Base-by-base conservation (phyloP, 768 basidiomycete species). In the Coprinopsis strossmayeri region DNA sequence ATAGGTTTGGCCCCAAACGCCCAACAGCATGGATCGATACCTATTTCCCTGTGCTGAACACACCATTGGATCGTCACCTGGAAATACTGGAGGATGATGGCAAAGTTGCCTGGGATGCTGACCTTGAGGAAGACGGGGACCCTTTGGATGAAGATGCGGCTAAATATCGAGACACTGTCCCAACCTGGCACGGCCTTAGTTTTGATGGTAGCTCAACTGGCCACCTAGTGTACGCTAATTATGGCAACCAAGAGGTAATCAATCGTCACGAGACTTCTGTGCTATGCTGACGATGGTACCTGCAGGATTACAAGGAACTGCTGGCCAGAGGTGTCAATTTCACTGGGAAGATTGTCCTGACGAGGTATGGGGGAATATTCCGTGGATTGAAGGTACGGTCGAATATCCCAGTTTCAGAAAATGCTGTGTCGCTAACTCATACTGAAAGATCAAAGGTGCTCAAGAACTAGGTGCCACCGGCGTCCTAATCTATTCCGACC, bases 1-100 rank as follows among this genome's bases (percentile, higher is more conserved):
- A 67, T 18, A 57, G 65, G 5, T 61, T 69, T 21, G 37, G 2
- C 12, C 45, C 45, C 7, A 45, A 27, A 25, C 58, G 65, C 3
- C 60, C 69, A 5, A 43, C n/a, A 1, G 87, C 84, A 49, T 93
- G 91, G 90, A 81, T 92, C 50, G 88, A 91, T 54, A 75, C 77
- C 32, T 96, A 98, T 64, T 96, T 88, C 64, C 92, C 94, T 1
- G 72, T 92, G 34, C 68, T 96, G 69, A 91, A 95, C 64, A 85
- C 79, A 0, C 81, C 90, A 0, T 69, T 84, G 5, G 78, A 84
- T 46, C 77, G 81, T 43, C 76, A 75, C 51, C 65, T 94, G 17
- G 50, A 53, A 21, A 48, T 55, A n/a, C 18, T 55, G 5, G 44
- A 51, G 12, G 37, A 50, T n/a, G 34, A 51, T 27, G 55, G 52